A percentile compares a stretch with the other conserved stretches of the same genome.
Conservation (phyloP, 1,284 basidiomycete species). For the Schizophyllum commune region DNA sequence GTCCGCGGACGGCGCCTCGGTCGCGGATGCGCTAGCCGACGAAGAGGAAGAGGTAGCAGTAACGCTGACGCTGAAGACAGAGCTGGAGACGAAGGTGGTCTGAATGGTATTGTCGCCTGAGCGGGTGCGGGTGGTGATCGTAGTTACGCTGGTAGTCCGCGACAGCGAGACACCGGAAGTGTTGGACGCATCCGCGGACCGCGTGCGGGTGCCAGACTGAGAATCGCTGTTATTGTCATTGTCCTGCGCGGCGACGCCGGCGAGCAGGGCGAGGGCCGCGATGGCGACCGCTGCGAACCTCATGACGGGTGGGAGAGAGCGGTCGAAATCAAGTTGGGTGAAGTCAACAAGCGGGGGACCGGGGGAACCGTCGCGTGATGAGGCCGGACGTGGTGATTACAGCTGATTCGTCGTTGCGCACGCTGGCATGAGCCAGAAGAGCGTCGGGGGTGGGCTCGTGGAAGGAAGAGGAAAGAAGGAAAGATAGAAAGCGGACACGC, state of each 20-base stretch:
- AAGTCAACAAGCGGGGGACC: slow-evolving; percentile 9
- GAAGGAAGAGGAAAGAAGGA: slow-evolving; percentile 1
- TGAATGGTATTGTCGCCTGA: slow-evolving; percentile 45
- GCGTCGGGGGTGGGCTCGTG: neutral
- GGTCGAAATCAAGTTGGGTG: slow-evolving; percentile 6
- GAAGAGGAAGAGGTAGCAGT: slow-evolving; percentile 33
- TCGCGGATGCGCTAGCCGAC: slow-evolving; percentile 35
- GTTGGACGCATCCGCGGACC: slow-evolving; percentile 6
- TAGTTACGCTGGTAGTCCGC: slow-evolving; percentile 39
- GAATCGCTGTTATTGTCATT: neutral
- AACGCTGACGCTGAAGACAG: slow-evolving; percentile 40
- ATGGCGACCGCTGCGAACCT: slow-evolving; percentile 6
- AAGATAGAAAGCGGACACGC: slow-evolving; percentile 1
- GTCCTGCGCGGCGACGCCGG: slow-evolving; percentile 14
- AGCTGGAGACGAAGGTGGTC: slow-evolving; percentile 34
- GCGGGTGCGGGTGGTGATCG: slow-evolving; percentile 38
- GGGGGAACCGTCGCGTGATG: slow-evolving; percentile 14
- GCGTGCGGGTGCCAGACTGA: slow-evolving; percentile 17
- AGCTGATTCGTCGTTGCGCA: slow-evolving; percentile 4
- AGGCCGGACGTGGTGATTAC: neutral
- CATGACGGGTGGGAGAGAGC: slow-evolving; percentile 10
- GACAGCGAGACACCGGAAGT: slow-evolving; percentile 33
- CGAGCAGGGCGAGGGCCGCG: slow-evolving; percentile 15
- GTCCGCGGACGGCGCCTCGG: slow-evolving; percentile 40
- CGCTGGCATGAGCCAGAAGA: slow-evolving; percentile 3